phyloP scores from a whole-genome alignment of 768 basidiomycete genomes.

The Tricholoma bakamatsutake region DNA sequence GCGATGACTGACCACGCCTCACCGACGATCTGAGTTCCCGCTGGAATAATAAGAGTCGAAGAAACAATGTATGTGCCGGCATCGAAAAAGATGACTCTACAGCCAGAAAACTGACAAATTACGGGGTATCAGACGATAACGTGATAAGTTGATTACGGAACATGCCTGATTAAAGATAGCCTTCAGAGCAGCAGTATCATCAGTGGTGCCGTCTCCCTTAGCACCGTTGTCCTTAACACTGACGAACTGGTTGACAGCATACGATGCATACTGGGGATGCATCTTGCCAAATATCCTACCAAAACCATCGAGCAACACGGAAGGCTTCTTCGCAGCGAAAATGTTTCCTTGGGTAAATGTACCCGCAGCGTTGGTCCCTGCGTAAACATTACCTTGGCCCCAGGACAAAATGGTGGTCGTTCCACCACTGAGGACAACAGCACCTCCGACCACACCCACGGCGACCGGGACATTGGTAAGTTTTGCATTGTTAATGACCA shows the following conservation, averaged over 20 bases:
- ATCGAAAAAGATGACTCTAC: conserved; percentile 81
- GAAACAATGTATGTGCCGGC: conserved; percentile 57
- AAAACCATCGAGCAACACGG: conserved; percentile 46
- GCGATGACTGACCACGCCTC: conserved; percentile 58
- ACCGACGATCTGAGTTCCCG: conserved; percentile 52
- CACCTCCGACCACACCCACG: conserved; percentile 50
- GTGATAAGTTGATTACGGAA: not conserved
- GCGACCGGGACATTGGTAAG: conserved; percentile 58
- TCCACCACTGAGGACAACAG: conserved; percentile 52
- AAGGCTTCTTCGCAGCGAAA: conserved; percentile 44
- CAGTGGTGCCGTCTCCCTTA: conserved; percentile 66
- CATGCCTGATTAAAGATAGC: conserved; percentile 2
- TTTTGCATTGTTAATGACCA: conserved; percentile 59
- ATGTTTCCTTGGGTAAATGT: conserved; percentile 49
- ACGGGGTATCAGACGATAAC: not conserved
- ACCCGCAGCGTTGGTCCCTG: conserved; percentile 37
- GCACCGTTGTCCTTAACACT: conserved; percentile 70
- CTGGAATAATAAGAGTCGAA: conserved; percentile 50
- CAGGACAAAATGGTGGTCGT: conserved; percentile 58
- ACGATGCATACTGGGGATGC: conserved; percentile 64
- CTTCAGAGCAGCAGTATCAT: conserved; percentile 68
- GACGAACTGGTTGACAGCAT: conserved; percentile 59
- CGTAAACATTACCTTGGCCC: conserved; percentile 74
- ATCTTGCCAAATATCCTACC: conserved; percentile 57
- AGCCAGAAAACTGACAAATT: conserved; percentile 49